Evolutionary conservation across 768 basidiomycete genomes (phyloP), one percentile per base, ranked within the genome.

Genomic region (Terana coerulea): DNA sequence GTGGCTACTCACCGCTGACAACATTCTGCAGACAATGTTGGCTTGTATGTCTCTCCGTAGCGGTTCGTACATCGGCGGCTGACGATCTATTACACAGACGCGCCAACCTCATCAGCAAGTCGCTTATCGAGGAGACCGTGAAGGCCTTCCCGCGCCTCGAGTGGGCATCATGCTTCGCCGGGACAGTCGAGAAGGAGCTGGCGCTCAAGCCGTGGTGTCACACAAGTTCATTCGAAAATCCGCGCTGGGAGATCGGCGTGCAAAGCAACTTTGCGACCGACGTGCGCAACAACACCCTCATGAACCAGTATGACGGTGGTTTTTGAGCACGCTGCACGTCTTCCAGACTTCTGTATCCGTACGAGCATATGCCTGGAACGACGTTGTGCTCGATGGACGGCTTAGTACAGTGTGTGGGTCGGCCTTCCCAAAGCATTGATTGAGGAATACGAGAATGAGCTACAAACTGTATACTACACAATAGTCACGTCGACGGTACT

Each of bases 181-280:
- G 55, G 17, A 71, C 72, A 29, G 69, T 79, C 54, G 72, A 75
- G 61, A 68, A 67, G 52, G 77, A 79, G 61, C 63, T 76, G 33
- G 25, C 59, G 25, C 62, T 72, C 41, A 78, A 78, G 58, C 76
- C 75, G 26, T 78, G 76, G 76, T 77, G 74, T 61, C 75, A 77
- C 61, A 69, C 70, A n/a, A 61, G 72, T 29, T 69, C 73, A 28
- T 79, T 78, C 53, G 77, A 78, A 56, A 57, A 69, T 5, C 72
- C 76, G 8, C 64, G 64, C 55, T 77, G 75, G 75, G 69, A 61
- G 58, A 57, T 63, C 43, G 76, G 75, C 14, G 65, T 67, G n/a
- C 57, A 57, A 45, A 77, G 76, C 56, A 71, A 73, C 48, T 79
- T 79, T 57, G 75, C 74, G 26, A 71, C 69, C 35, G 74, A 76